Evolutionary conservation across 208 protist species (phyloP).

Genomic region (Trichomonas tenax): DNA sequence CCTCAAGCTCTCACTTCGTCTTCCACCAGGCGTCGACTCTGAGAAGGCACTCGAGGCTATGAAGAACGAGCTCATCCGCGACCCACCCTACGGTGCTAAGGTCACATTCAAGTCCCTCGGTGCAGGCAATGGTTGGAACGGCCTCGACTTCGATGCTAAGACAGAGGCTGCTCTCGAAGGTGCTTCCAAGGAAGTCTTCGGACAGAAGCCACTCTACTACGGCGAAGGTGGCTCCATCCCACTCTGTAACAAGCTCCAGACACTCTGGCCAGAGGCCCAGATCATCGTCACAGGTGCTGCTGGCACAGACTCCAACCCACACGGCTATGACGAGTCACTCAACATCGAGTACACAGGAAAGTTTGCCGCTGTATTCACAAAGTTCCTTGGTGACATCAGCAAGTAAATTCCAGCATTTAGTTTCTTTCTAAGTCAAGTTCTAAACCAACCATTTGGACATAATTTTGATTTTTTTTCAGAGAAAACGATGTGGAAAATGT

Average conservation of each 20-base stretch:
- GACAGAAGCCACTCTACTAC: not conserved
- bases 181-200: not conserved
- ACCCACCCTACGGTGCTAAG: constrained; percentile 68
- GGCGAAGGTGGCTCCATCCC: constrained; percentile 23
- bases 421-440: no score
- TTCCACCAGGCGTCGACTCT: constrained; percentile 61
- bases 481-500: no score
- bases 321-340: not conserved
- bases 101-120: constrained; percentile 55
- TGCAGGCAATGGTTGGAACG: constrained; percentile 57
- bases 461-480: no score
- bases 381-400: not conserved
- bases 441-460: no score
- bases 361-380: not conserved
- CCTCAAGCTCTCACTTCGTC: constrained; percentile 69
- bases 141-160: constrained; percentile 58
- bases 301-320: not conserved
- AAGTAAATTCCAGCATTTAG: no score
- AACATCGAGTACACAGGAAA: not conserved
- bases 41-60: constrained; percentile 43
- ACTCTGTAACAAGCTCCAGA: not conserved
- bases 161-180: constrained; percentile 39
- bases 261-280: not conserved
- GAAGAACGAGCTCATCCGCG: constrained; percentile 54
- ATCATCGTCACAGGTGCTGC: not conserved